A percentile compares a stretch with the other conserved stretches of the same genome.
These are phyloP conservation scores for Hypoxylon rickii DNA, from an alignment of 495 filamentous ascomycete genomes.

Conservation along the genomic window DNA sequence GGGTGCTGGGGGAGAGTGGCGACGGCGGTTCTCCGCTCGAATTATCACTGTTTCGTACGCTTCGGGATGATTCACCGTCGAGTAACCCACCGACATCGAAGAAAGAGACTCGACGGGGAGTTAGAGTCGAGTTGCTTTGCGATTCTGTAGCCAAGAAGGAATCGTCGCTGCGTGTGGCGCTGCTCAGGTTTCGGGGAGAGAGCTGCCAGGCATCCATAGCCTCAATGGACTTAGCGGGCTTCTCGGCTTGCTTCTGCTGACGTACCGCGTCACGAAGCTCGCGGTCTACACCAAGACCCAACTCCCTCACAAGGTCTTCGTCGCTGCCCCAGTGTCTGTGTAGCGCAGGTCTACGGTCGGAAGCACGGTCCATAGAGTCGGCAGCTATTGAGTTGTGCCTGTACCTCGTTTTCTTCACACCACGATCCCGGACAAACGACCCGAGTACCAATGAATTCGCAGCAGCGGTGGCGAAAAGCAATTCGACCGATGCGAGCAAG, in stretches of 20 bases:
- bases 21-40: conserved; percentile 40
- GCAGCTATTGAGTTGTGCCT: conserved; percentile 56
- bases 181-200: conserved; percentile 34
- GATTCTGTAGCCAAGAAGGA: conserved; percentile 31
- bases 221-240: conserved; percentile 37
- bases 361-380: conserved; percentile 51
- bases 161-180: conserved; percentile 41
- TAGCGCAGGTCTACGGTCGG: conserved; percentile 52
- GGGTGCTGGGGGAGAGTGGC: conserved; percentile 29
- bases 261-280: conserved; percentile 52
- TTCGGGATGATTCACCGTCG: conserved; percentile 41
- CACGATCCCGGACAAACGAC: conserved; percentile 78
- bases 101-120: conserved; percentile 62
- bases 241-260: conserved; percentile 6
- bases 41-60: conserved; percentile 41
- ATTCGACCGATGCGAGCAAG: conserved; percentile 76
- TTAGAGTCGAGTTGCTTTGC: conserved; percentile 42
- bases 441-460: conserved; percentile 80
- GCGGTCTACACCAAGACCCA: conserved; percentile 69
- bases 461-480: conserved; percentile 74
- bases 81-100: conserved; percentile 74
- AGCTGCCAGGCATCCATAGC: conserved; percentile 49
- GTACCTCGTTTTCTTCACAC: conserved; percentile 77
- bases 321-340: conserved; percentile 79
- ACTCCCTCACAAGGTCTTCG: conserved; percentile 72